Percentiles rank a stretch among this genome's conserved stretches.
Conservation (phyloP, 2,329 filamentous ascomycete species). For the Cryphonectria carpinicola region DNA sequence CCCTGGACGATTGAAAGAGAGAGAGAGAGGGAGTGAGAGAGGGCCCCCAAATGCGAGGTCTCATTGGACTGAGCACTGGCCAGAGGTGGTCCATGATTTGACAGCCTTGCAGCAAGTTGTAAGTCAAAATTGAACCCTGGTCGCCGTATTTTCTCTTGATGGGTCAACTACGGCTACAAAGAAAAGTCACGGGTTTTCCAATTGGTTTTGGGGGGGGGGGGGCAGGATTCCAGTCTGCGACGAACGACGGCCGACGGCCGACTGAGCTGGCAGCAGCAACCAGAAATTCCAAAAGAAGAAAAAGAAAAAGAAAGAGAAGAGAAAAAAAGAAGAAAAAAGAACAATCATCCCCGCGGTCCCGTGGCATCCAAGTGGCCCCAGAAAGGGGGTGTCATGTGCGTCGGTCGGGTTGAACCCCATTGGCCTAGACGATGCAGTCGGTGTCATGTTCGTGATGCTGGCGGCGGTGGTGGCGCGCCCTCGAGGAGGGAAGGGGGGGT, state of each 20-base stretch:
- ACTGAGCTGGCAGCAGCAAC: background rate
- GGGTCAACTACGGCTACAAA: background rate
- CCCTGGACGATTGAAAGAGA: background rate
- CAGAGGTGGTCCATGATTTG: background rate
- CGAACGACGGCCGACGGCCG: background rate
- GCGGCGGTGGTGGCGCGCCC: background rate
- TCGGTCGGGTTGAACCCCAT: constrained; percentile 24
- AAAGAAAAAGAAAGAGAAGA: background rate
- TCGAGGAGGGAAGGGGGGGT: background rate
- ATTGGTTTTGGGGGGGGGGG: background rate
- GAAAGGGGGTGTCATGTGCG: constrained; percentile 29
- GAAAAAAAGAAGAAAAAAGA: background rate
- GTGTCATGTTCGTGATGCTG: constrained; percentile 18
- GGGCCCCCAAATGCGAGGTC: background rate
- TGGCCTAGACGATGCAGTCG: constrained; percentile 24
- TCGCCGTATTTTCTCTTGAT: background rate
- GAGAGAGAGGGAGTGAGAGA: constrained; percentile 7
- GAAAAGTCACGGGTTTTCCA: background rate
- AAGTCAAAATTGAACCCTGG: constrained; percentile 22
- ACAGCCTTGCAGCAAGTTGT: constrained; percentile 25
- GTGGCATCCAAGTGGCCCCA: constrained; percentile 10
- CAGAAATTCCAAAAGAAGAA: background rate
- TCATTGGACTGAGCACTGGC: constrained; percentile 20
- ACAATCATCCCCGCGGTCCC: background rate
- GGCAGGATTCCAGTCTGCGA: background rate